These are phyloP conservation scores for Penicillium sp. DNA, from an alignment of 2,329 filamentous ascomycete genomes.

Conservation along the genomic window DNA sequence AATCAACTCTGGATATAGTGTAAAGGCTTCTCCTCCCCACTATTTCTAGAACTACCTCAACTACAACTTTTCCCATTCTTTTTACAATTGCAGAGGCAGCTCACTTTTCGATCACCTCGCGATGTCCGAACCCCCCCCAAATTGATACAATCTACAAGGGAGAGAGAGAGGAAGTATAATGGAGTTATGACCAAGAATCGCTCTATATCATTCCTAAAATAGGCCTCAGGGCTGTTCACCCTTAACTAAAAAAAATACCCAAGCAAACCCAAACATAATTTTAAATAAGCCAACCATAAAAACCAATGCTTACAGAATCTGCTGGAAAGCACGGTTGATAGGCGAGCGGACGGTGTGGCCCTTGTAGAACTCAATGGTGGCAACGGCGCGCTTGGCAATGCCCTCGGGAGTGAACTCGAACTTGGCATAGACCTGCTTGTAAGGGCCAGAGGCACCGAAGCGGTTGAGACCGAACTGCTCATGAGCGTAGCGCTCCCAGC, in stretches of 20 bases:
- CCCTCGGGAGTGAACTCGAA: constrained; percentile 99
- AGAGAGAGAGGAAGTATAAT: too few species aligned
- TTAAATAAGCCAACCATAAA: constrained; percentile 20
- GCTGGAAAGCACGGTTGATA: constrained; percentile 95
- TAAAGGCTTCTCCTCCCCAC: too few species aligned
- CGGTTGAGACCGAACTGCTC: constrained; percentile 99
- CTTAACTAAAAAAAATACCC: constrained; percentile 28
- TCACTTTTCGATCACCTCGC: background rate
- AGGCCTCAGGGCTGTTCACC: constrained; percentile 27
- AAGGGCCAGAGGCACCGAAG: constrained; percentile 95
- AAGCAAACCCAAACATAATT: constrained; percentile 18
- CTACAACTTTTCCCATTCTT: too few species aligned
- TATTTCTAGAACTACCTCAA: too few species aligned
- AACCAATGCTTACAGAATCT: constrained; percentile 71
- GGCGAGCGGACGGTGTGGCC: constrained; percentile 89
- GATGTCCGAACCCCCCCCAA: constrained; percentile 15
- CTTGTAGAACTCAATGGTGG: constrained; percentile 98
- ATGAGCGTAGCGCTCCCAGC: constrained; percentile 98
- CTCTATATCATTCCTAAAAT: constrained; percentile 31
- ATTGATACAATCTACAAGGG: too few species aligned
- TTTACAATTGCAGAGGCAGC: background rate
- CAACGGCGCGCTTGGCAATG: constrained; percentile 88
- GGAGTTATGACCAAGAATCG: constrained; percentile 13
- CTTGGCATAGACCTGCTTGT: constrained; percentile 99
- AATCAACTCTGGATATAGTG: too few species aligned